phyloP scores from a whole-genome alignment of 306 rosid genomes.

The Purshia tridentata region DNA sequence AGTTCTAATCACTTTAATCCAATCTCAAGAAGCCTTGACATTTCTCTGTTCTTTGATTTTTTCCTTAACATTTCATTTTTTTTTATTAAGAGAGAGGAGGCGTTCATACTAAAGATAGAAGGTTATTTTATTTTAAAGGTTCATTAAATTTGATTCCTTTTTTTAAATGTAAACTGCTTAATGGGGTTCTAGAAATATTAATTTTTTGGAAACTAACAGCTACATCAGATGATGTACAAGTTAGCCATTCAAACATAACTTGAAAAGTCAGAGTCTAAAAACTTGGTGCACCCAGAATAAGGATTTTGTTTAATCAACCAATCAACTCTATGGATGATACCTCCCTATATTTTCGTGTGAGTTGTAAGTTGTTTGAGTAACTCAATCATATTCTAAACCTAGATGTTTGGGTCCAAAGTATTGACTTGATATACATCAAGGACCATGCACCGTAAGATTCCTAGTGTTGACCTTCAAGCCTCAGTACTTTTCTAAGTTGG shows the following conservation, averaged over 20 bases:
- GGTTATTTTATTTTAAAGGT: too few relatives aligned
- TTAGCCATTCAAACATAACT: not conserved
- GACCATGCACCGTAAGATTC: not conserved
- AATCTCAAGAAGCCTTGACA: not conserved
- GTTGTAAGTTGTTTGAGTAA: not conserved
- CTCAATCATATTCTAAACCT: not conserved
- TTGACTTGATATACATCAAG: not conserved
- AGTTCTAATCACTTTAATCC: not conserved
- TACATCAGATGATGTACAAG: not conserved
- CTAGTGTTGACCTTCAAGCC: slow-evolving; percentile 3
- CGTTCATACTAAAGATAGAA: not conserved
- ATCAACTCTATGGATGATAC: not conserved
- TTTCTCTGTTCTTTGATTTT: not conserved
- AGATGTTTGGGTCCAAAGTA: not conserved
- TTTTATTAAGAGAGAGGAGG: not conserved
- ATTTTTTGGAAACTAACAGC: not conserved
- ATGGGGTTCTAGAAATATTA: too few relatives aligned
- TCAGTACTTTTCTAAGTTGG: not conserved
- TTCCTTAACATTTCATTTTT: not conserved
- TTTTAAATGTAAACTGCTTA: too few relatives aligned
- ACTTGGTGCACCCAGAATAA: not conserved
- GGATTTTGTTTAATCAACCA: not conserved
- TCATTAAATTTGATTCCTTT: too few relatives aligned
- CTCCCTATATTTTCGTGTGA: not conserved
- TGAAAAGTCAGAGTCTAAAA: not conserved